These are phyloP conservation scores for Trichomonas vaginalis DNA, from an alignment of 208 protist genomes.

Conservation along the genomic window DNA sequence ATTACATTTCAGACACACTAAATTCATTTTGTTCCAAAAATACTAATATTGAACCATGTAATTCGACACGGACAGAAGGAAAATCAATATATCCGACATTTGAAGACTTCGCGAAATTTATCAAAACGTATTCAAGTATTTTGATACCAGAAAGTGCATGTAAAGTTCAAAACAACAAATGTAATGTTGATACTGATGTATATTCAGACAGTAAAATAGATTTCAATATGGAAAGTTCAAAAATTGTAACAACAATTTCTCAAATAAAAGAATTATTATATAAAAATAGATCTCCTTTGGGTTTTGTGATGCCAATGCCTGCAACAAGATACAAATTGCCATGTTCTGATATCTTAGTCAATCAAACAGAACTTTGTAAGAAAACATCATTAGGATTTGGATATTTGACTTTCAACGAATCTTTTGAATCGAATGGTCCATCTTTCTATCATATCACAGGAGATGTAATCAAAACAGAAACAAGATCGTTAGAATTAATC, in stretches of 20 bases:
- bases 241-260: background rate
- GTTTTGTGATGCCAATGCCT: background rate
- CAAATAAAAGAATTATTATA: background rate
- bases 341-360: background rate
- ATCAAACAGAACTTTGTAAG: background rate
- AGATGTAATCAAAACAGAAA: background rate
- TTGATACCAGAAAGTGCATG: background rate
- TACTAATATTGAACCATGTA: background rate
- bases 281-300: background rate
- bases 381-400: background rate
- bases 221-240: background rate
- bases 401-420: background rate
- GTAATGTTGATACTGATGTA: background rate
- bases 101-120: background rate
- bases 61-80: background rate
- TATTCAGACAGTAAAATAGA: background rate
- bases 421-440: background rate
- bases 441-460: background rate
- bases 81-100: background rate
- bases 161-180: background rate
- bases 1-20: background rate
- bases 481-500: background rate
- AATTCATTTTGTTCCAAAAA: background rate
- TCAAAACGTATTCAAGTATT: background rate
- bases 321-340: background rate